Evolutionary conservation across 2,329 filamentous ascomycete genomes (phyloP), one percentile per base, ranked within the genome.

Genomic region (Colletotrichum lentis): DNA sequence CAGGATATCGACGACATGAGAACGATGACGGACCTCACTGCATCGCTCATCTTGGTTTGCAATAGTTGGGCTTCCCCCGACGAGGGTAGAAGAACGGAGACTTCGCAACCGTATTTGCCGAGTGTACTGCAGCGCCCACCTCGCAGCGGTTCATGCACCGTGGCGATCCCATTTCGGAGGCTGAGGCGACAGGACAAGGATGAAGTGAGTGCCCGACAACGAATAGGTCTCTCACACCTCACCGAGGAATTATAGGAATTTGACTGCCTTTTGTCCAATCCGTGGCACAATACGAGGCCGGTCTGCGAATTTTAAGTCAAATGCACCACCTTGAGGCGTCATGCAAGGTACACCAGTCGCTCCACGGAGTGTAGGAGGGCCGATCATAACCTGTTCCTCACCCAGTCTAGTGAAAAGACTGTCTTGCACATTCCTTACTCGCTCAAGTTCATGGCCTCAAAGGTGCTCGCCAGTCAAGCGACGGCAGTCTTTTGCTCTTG

Each of bases 311-410:
- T 18, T 24, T 65, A 50, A 60, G 55, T 70, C 67, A 61, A 53
- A 66, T 57, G 64, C 67, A 69, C 68, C 70, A 72, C 70, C 56
- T 47, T 60, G 64, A 71, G 62, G 68, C 71, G 71, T 71, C 69
- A 74, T 73, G 73, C 73, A 74, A 70, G 60, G 68, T 68, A 71
- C 70, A 50, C 62, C 55, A 49, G 61, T 64, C 54, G 53, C 53
- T 58, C 41, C 35, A 37, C 41, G 37, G 65, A 65, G 43, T 50
- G 62, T 56, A 43, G 31, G 35, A 68, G 43, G 55, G 55, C 31
- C 49, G 43, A 56, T 60, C 65, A 60, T 61, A 68, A 68, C 55
- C 46, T 65, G 65, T 44, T 60, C 55, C 31, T 50, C 44, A 18
- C 54, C 16, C 55, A 55, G 43, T 20, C 62, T 65, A 68, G 62